Evolutionary conservation across 202 grass and related monocot species (phyloP).

Genomic region (Carex sylvatica): DNA sequence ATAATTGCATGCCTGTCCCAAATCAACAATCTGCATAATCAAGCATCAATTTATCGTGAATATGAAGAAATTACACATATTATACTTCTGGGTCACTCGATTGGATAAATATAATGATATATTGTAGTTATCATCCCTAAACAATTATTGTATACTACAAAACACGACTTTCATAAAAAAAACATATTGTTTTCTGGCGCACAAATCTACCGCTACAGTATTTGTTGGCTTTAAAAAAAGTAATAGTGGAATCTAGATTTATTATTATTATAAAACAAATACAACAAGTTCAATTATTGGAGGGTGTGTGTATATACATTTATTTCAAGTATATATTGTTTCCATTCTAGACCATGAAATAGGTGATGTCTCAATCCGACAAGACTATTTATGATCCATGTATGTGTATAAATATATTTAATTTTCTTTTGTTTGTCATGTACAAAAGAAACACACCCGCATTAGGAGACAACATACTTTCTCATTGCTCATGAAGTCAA

Average conservation of each 20-base stretch:
- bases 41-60: not conserved
- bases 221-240: not conserved
- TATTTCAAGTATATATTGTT: not conserved
- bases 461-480: not conserved
- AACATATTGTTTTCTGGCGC: not conserved
- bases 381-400: not conserved
- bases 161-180: not conserved
- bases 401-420: not conserved
- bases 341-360: not conserved
- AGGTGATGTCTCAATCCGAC: not conserved
- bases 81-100: not conserved
- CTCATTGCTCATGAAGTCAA: not conserved
- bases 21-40: not conserved
- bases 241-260: not conserved
- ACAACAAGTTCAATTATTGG: not conserved
- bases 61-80: not conserved
- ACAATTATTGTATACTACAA: not conserved
- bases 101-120: not conserved
- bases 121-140: not conserved
- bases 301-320: not conserved
- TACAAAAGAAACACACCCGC: conserved; percentile 12
- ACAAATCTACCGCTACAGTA: not conserved
- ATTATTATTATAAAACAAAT: not conserved
- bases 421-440: not conserved
- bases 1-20: not conserved